Percentiles rank a stretch among this genome's conserved stretches.
Conservation (phyloP, 1,284 basidiomycete species). For the Exobasidium cylindrosporum region DNA sequence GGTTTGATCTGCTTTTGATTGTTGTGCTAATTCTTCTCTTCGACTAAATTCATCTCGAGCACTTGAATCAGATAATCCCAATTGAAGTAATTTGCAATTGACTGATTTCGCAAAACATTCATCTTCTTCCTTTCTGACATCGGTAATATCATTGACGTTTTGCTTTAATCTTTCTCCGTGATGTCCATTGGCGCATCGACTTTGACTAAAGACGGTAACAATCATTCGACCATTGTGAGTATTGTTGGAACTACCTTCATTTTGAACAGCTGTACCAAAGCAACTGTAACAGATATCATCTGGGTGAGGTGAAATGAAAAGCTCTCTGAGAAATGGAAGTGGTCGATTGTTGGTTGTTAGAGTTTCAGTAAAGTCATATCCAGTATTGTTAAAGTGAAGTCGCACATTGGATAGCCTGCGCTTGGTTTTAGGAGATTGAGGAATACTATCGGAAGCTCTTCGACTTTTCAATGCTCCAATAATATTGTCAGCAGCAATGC, state of each 20-base stretch:
- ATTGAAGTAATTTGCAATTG: not conserved
- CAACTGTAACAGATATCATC: slow-evolving; percentile 9
- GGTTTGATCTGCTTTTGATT: not conserved
- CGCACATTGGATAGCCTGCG: too few species aligned
- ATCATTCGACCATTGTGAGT: slow-evolving; percentile 9
- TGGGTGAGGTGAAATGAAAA: slow-evolving; percentile 12
- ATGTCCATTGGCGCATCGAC: slow-evolving; percentile 9
- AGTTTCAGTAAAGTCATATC: too few species aligned
- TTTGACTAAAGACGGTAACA: slow-evolving; percentile 10
- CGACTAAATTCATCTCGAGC: slow-evolving; percentile 6
- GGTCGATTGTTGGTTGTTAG: not conserved
- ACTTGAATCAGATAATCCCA: slow-evolving; percentile 9
- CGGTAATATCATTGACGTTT: slow-evolving; percentile 3
- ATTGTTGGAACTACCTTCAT: not conserved
- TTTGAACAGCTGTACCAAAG: slow-evolving; percentile 8
- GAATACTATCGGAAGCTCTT: too few species aligned
- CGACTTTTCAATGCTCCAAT: too few species aligned
- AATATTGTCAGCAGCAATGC: too few species aligned
- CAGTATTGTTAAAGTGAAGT: too few species aligned
- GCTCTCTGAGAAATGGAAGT: not conserved
- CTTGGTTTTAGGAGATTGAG: too few species aligned
- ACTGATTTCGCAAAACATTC: slow-evolving; percentile 6
- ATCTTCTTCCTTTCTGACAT: slow-evolving; percentile 2
- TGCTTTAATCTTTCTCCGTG: not conserved
- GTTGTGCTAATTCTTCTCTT: not conserved